Evolutionary conservation across 2,329 filamentous ascomycete genomes (phyloP).

Genomic region (Aspergillus ochraceoroseus): DNA sequence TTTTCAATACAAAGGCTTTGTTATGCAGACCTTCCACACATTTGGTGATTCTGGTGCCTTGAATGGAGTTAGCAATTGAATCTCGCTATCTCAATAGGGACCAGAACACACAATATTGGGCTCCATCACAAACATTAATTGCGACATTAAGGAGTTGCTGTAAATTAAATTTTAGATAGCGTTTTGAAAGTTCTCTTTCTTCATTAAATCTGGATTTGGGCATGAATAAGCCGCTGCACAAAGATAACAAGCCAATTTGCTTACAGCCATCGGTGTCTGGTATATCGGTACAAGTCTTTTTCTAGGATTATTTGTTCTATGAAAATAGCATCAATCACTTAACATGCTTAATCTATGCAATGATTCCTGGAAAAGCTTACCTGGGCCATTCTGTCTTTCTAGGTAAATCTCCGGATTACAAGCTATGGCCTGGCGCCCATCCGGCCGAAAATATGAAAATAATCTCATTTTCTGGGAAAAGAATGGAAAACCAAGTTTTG

Average conservation of each 20-base stretch:
- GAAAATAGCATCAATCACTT: neutral
- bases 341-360: too few species aligned
- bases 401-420: too few species aligned
- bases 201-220: slow-evolving; percentile 26
- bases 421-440: too few species aligned
- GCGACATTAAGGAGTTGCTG: slow-evolving; percentile 26
- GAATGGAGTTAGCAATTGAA: neutral
- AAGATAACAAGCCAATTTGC: neutral
- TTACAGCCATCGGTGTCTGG: slow-evolving; percentile 21
- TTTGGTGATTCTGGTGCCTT: slow-evolving; percentile 29
- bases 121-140: slow-evolving; percentile 24
- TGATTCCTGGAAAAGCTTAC: too few species aligned
- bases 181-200: slow-evolving; percentile 25
- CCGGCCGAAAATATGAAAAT: too few species aligned
- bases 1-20: slow-evolving; percentile 36
- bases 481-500: too few species aligned
- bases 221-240: slow-evolving; percentile 31
- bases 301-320: slow-evolving; percentile 15
- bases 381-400: too few species aligned
- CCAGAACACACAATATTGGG: slow-evolving; percentile 24
- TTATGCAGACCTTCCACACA: slow-evolving; percentile 33
- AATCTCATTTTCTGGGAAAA: too few species aligned
- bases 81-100: neutral
- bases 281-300: slow-evolving; percentile 21
- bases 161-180: slow-evolving; percentile 30